Percentiles rank a stretch among this genome's conserved stretches.
Conservation (phyloP, 768 basidiomycete genomes). For the Ramaria rubella region DNA sequence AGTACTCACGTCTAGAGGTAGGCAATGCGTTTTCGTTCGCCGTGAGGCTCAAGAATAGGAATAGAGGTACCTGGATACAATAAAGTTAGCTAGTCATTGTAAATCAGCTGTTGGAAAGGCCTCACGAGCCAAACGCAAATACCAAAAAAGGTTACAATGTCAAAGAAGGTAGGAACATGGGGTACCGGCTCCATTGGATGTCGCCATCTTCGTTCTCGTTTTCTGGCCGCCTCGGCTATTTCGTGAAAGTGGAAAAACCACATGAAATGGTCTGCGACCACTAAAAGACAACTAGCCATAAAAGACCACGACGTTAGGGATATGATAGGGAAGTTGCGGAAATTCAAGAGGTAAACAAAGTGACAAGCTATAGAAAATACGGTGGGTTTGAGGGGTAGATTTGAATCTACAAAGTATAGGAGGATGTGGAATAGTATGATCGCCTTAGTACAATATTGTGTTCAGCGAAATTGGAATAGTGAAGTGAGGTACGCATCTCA, state of each 20-base stretch:
- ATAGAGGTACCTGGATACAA: constrained; percentile 62
- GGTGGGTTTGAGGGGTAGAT: constrained; percentile 68
- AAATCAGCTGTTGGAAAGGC: not conserved
- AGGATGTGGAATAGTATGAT: constrained; percentile 74
- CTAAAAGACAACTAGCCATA: constrained; percentile 76
- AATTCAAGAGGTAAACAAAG: constrained; percentile 86
- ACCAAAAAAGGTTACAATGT: constrained; percentile 79
- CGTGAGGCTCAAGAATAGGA: constrained; percentile 90
- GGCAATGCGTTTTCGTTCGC: constrained; percentile 97
- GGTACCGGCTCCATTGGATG: constrained; percentile 25
- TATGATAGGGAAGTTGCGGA: constrained; percentile 92
- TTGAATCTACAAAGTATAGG: constrained; percentile 66
- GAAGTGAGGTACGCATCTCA: constrained; percentile 35
- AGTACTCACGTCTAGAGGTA: constrained; percentile 41
- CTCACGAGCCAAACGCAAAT: constrained; percentile 71
- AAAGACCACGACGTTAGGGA: constrained; percentile 82
- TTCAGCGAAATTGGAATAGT: not conserved
- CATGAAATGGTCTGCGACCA: constrained; percentile 85
- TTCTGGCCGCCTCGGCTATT: constrained; percentile 57
- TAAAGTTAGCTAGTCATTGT: constrained; percentile 12
- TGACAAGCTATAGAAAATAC: constrained; percentile 81
- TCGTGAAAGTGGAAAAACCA: constrained; percentile 96
- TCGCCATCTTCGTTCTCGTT: constrained; percentile 38
- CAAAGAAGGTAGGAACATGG: constrained; percentile 44
- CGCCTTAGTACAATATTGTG: constrained; percentile 38